A percentile compares a stretch with the other conserved stretches of the same genome.
phyloP scores from a whole-genome alignment of 371 early-diverging fungal species.

The Mucor piriformis region DNA sequence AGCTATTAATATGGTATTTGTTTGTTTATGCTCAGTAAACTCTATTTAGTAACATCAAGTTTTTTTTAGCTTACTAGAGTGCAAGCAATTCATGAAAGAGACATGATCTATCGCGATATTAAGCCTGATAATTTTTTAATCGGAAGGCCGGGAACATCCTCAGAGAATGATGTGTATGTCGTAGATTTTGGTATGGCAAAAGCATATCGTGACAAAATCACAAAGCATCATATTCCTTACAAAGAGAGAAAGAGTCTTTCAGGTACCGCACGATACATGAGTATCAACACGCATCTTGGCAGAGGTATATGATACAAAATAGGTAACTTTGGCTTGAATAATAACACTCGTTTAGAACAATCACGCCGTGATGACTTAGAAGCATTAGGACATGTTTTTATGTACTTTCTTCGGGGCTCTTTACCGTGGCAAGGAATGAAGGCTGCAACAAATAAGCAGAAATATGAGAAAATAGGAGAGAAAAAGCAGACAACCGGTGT shows the following conservation, averaged over 20 bases:
- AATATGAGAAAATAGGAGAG: conserved; percentile 92
- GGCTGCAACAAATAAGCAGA: conserved; percentile 87
- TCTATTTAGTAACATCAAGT: background rate
- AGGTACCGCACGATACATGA: conserved; percentile 94
- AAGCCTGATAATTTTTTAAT: conserved; percentile 99
- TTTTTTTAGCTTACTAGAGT: conserved; percentile 72
- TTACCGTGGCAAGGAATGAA: conserved; percentile 95
- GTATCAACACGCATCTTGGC: conserved; percentile 89
- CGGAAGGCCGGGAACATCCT: conserved; percentile 61
- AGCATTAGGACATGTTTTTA: conserved; percentile 89
- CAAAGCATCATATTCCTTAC: conserved; percentile 83
- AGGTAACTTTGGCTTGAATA: background rate
- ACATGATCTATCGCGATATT: conserved; percentile 96
- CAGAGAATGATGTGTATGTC: conserved; percentile 58
- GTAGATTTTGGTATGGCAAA: conserved; percentile 95
- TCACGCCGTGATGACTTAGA: conserved; percentile 94
- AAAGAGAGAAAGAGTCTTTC: conserved; percentile 80
- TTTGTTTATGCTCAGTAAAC: background rate
- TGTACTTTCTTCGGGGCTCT: conserved; percentile 90
- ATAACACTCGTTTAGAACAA: conserved; percentile 61
- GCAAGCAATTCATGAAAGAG: conserved; percentile 91
- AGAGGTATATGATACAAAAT: conserved; percentile 30
- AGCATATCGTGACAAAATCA: conserved; percentile 78
- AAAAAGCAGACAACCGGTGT: conserved; percentile 78
- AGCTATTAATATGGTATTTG: conserved; percentile 87